phyloP scores from a whole-genome alignment of 106 monocot genomes.

The Dendrobium nobile region DNA sequence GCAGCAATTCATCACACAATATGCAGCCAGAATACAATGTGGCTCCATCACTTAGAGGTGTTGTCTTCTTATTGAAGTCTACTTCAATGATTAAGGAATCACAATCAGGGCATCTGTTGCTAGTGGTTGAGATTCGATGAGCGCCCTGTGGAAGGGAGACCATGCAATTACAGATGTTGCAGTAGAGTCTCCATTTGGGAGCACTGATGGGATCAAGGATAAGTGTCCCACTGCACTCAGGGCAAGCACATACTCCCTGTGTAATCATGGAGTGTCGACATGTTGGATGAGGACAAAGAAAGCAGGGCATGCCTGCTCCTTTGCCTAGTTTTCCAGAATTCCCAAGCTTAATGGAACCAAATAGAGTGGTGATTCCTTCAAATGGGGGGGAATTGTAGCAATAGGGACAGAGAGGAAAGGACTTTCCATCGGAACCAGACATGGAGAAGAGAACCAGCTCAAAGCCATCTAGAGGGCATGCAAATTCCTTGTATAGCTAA shows the following conservation, averaged over 20 bases:
- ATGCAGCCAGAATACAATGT: constrained; percentile 80
- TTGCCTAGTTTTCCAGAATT: constrained; percentile 42
- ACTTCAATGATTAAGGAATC: constrained; percentile 81
- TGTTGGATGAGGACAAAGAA: constrained; percentile 92
- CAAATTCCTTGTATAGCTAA: constrained; percentile 91
- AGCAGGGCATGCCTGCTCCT: constrained; percentile 89
- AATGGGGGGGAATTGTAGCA: constrained; percentile 98
- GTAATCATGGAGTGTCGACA: constrained; percentile 84
- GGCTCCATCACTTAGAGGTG: constrained; percentile 56
- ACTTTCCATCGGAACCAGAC: constrained; percentile 68
- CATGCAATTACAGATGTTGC: constrained; percentile 85
- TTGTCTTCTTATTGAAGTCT: constrained; percentile 91
- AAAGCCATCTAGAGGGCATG: constrained; percentile 83
- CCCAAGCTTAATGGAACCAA: constrained; percentile 42
- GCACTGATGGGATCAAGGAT: constrained; percentile 86
- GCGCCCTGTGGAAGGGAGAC: constrained; percentile 80
- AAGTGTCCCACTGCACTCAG: constrained; percentile 82
- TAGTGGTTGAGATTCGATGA: constrained; percentile 66
- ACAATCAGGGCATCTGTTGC: constrained; percentile 58
- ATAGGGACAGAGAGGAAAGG: constrained; percentile 82
- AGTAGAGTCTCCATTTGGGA: constrained; percentile 85
- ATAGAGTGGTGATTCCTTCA: constrained; percentile 74
- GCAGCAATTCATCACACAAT: constrained; percentile 85
- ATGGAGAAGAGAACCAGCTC: constrained; percentile 83
- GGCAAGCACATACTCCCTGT: constrained; percentile 93